phyloP scores from a whole-genome alignment of 2,329 filamentous ascomycete species.

The Moelleriella libera region DNA sequence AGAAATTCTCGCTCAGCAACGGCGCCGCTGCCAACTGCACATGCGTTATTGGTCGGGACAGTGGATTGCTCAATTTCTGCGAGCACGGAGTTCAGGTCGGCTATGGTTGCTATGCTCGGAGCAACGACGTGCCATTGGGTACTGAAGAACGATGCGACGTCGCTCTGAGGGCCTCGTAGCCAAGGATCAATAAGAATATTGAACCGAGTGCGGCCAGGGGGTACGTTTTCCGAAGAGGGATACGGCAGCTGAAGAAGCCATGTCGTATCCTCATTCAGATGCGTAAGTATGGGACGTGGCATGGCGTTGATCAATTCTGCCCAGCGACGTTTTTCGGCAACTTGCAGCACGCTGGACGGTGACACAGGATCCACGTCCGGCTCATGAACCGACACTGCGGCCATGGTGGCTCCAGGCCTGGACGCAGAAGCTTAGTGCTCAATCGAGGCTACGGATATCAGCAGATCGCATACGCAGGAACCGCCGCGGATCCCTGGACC shows the following conservation, averaged over 20 bases:
- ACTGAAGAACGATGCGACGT: constrained; percentile 50
- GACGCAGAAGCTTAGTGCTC: too few species aligned
- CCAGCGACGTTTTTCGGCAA: constrained; percentile 8
- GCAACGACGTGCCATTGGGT: constrained; percentile 47
- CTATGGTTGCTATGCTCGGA: constrained; percentile 38
- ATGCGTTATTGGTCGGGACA: background rate
- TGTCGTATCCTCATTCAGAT: constrained; percentile 53
- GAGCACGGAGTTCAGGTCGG: constrained; percentile 38
- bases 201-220: constrained; percentile 36
- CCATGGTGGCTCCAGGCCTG: background rate
- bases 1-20: constrained; percentile 13
- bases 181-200: constrained; percentile 55
- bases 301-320: constrained; percentile 7
- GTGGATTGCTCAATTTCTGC: constrained; percentile 26
- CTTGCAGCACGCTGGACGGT: constrained; percentile 2
- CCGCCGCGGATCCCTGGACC: too few species aligned
- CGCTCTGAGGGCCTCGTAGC: constrained; percentile 47
- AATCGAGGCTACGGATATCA: too few species aligned
- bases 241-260: constrained; percentile 54
- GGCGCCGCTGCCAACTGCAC: background rate
- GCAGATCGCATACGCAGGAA: background rate
- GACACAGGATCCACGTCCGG: background rate
- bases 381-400: background rate
- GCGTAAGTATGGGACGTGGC: constrained; percentile 34
- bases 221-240: constrained; percentile 25